Evolutionary conservation across 257 asterid species (phyloP).

Genomic region (Lantana camara): DNA sequence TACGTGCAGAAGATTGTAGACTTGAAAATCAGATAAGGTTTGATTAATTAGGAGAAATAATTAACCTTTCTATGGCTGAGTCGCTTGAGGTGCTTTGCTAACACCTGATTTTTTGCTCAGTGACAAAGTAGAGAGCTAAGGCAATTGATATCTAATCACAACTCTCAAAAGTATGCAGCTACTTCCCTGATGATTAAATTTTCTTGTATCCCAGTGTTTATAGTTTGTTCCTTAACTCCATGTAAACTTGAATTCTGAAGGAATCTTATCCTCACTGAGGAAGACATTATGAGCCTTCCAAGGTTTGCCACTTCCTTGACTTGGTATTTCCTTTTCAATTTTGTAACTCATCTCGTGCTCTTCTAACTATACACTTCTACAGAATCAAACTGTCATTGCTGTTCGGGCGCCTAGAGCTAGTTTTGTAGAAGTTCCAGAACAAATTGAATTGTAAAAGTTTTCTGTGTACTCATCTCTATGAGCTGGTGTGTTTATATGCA

Average conservation of each 20-base stretch:
- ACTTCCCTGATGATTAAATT: constrained; percentile 7
- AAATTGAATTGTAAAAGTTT: no score
- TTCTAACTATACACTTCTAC: constrained; percentile 25
- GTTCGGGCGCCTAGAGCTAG: constrained; percentile 84
- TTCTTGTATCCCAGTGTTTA: background rate
- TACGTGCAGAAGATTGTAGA: constrained; percentile 53
- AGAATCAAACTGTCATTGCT: constrained; percentile 67
- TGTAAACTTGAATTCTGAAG: constrained; percentile 40
- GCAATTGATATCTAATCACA: constrained; percentile 45
- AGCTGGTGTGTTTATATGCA: no score
- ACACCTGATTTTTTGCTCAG: constrained; percentile 49
- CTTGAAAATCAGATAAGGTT: constrained; percentile 79
- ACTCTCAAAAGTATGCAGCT: constrained; percentile 54
- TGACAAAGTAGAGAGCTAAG: constrained; percentile 58
- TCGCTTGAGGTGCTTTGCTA: constrained; percentile 27
- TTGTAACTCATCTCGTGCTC: constrained; percentile 21
- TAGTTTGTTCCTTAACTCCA: constrained; percentile 28
- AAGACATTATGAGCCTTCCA: constrained; percentile 70
- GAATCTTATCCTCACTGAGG: constrained; percentile 65
- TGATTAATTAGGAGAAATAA: constrained; percentile 17
- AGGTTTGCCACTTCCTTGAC: constrained; percentile 45
- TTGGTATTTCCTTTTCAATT: constrained; percentile 5
- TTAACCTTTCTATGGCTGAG: constrained; percentile 10
- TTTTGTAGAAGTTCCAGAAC: constrained; percentile 74
- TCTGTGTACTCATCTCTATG: no score